Conservation (phyloP, 768 basidiomycete species). For the Podaxis sp. region DNA sequence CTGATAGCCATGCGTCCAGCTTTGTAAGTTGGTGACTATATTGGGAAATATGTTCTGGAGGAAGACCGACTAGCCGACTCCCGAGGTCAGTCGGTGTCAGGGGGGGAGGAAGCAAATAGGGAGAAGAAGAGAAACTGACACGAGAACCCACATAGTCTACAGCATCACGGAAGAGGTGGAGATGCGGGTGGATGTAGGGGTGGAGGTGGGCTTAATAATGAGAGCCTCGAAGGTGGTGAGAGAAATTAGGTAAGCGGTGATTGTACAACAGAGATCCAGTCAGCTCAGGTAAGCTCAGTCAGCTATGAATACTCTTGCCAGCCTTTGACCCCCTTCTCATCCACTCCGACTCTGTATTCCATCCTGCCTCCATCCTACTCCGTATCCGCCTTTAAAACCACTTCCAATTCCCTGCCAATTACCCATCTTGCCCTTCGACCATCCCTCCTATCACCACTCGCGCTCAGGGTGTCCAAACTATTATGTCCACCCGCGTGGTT, state of each 20-base stretch:
- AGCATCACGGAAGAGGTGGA: constrained; percentile 2
- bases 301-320: constrained; percentile 24
- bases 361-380: constrained; percentile 15
- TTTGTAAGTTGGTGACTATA: not conserved
- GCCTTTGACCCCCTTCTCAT: constrained; percentile 27
- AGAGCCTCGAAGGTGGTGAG: not conserved
- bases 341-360: constrained; percentile 17
- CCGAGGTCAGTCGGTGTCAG: not conserved
- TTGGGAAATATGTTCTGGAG: not conserved
- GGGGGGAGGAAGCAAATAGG: not conserved
- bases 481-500: constrained; percentile 43
- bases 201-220: not conserved
- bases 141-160: not conserved
- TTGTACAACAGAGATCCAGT: not conserved
- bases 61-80: not conserved
- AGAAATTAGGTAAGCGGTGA: constrained; percentile 7
- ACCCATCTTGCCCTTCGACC: constrained; percentile 17
- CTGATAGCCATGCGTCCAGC: not conserved
- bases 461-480: constrained; percentile 15
- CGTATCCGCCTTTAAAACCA: not conserved
- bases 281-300: constrained; percentile 26
- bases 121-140: not conserved
- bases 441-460: constrained; percentile 10
- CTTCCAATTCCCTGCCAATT: not conserved
- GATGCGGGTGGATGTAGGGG: constrained; percentile 3